phyloP scores from a whole-genome alignment of 257 asterid genomes.

The Salvia splendens region DNA sequence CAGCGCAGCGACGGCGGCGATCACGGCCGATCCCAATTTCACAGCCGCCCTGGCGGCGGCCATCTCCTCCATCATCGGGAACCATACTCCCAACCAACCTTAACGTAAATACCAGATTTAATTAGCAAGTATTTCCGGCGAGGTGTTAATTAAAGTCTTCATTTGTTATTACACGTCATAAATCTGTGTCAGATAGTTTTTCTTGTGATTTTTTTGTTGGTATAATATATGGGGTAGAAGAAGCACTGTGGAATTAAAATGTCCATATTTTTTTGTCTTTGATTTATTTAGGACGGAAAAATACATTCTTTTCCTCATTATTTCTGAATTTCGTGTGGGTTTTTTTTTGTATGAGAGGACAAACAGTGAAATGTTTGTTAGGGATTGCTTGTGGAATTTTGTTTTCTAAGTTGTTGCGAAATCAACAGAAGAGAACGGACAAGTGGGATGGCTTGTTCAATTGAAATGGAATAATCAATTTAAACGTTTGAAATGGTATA shows the following conservation, averaged over 20 bases:
- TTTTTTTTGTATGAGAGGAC: background rate
- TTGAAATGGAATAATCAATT: slow-evolving; percentile 23
- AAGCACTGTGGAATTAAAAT: slow-evolving; percentile 28
- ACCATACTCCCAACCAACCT: slow-evolving; percentile 26
- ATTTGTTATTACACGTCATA: slow-evolving; percentile 29
- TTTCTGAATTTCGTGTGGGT: background rate
- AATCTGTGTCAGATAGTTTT: background rate
- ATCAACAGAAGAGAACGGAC: too few species aligned
- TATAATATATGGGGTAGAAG: background rate
- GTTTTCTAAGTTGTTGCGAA: background rate
- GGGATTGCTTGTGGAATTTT: slow-evolving; percentile 9
- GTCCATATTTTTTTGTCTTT: slow-evolving; percentile 36
- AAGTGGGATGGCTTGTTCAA: slow-evolving; percentile 17
- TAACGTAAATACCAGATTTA: slow-evolving; percentile 39
- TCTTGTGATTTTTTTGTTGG: background rate
- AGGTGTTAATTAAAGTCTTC: slow-evolving; percentile 36
- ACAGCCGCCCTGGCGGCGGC: slow-evolving; percentile 92
- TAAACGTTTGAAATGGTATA: too few species aligned
- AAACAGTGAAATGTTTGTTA: background rate
- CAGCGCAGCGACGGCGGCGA: slow-evolving; percentile 84
- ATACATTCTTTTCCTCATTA: slow-evolving; percentile 21
- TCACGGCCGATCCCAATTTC: slow-evolving; percentile 84
- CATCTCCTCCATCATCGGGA: slow-evolving; percentile 67
- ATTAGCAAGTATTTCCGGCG: slow-evolving; percentile 34
- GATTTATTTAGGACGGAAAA: slow-evolving; percentile 8